These are phyloP conservation scores for Delonix regia DNA, from an alignment of 306 rosid genomes.

Conservation along the genomic window DNA sequence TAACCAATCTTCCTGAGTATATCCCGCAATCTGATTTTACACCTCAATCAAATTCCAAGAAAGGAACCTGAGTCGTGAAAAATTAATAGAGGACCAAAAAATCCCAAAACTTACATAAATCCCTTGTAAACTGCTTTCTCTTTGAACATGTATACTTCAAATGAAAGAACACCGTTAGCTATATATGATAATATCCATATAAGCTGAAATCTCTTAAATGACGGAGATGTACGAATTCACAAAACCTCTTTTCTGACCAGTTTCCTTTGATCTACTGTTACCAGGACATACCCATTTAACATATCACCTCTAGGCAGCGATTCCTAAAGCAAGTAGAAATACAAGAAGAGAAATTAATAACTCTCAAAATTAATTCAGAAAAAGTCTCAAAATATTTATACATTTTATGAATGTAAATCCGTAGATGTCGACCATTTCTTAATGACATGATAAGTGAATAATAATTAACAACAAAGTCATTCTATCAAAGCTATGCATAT, in stretches of 20 bases:
- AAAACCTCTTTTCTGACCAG: conserved; percentile 59
- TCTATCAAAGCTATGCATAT: neutral
- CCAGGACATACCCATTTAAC: conserved; percentile 58
- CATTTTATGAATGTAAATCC: conserved; percentile 3
- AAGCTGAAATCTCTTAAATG: conserved; percentile 58
- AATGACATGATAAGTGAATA: neutral
- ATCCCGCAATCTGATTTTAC: conserved; percentile 86
- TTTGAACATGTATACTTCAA: conserved; percentile 64
- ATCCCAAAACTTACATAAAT: conserved; percentile 73
- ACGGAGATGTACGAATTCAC: conserved; percentile 69
- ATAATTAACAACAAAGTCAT: conserved; percentile 2
- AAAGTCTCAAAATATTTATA: conserved; percentile 15
- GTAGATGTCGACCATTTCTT: conserved; percentile 1
- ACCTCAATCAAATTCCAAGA: conserved; percentile 84
- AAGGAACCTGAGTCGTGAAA: conserved; percentile 62
- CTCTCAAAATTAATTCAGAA: neutral
- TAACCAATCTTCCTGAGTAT: conserved; percentile 71
- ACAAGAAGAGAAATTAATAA: conserved; percentile 22
- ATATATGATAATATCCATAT: conserved; percentile 64
- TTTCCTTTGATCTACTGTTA: conserved; percentile 67
- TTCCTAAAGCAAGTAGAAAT: conserved; percentile 60
- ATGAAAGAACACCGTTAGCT: conserved; percentile 74
- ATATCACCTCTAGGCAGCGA: conserved; percentile 91
- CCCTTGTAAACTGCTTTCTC: conserved; percentile 70
- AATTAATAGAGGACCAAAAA: conserved; percentile 38